Conservation (phyloP, 163 green algal species). For the Botryococcus braunii region DNA sequence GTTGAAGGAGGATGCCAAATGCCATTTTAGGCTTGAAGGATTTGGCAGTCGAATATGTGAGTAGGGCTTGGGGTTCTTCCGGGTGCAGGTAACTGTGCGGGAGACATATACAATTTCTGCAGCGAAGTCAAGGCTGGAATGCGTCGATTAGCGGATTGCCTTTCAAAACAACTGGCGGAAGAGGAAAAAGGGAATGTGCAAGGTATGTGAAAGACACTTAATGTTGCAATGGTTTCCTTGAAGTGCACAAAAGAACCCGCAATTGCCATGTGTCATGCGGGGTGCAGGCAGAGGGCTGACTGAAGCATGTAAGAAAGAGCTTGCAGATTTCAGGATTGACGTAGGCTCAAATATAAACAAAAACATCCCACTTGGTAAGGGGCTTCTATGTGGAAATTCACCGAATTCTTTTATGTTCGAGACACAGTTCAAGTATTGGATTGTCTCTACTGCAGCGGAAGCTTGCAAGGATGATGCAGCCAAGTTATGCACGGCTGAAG, state of each 20-base stretch:
- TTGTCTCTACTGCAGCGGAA: constrained; percentile 33
- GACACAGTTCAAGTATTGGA: background rate
- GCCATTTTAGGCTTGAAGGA: background rate
- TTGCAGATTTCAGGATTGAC: constrained; percentile 59
- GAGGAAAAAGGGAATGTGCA: constrained; percentile 27
- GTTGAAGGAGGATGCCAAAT: background rate
- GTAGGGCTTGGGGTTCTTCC: too few relatives aligned
- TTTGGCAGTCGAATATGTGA: too few relatives aligned
- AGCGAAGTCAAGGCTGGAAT: constrained; percentile 39
- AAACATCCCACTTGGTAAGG: constrained; percentile 59
- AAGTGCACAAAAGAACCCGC: background rate
- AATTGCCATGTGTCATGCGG: too few relatives aligned
- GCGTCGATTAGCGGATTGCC: constrained; percentile 48
- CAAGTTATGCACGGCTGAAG: constrained; percentile 43
- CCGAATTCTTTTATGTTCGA: background rate
- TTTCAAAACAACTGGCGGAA: constrained; percentile 32
- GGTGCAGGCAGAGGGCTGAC: constrained; percentile 20
- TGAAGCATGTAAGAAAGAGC: constrained; percentile 40
- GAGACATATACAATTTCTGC: constrained; percentile 27
- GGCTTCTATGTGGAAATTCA: too few relatives aligned
- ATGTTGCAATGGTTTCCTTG: background rate
- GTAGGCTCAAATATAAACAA: constrained; percentile 64
- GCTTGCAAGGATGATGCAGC: constrained; percentile 58
- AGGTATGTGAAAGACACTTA: constrained; percentile 8
- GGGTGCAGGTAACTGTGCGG: constrained; percentile 24